These are phyloP conservation scores for Sphaerulina populicola DNA, from an alignment of 2,329 filamentous ascomycete genomes.

Conservation along the genomic window DNA sequence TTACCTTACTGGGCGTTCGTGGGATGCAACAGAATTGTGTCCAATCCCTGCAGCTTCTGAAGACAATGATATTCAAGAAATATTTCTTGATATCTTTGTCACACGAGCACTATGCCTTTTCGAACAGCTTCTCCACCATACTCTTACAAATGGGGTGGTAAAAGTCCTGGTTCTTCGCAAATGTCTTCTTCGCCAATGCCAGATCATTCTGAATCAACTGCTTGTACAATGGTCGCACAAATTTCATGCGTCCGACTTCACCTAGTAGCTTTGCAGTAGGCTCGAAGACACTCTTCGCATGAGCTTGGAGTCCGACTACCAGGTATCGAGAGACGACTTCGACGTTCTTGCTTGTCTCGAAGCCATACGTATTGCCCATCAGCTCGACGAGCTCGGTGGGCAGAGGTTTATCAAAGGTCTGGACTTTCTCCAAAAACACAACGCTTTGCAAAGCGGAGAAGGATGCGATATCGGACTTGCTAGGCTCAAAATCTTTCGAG, in stretches of 20 bases:
- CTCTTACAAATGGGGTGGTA: constrained; percentile 88
- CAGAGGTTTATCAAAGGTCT: constrained; percentile 58
- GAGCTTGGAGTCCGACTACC: constrained; percentile 66
- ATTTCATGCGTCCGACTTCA: constrained; percentile 90
- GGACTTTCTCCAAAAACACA: constrained; percentile 77
- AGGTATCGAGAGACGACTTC: constrained; percentile 78
- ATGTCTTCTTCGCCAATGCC: constrained; percentile 68
- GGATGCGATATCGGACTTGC: constrained; percentile 56
- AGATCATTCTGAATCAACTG: constrained; percentile 66
- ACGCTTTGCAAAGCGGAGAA: constrained; percentile 84
- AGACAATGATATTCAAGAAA: too few relatives aligned
- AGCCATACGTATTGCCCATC: constrained; percentile 67
- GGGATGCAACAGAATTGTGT: too few relatives aligned
- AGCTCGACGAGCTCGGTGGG: constrained; percentile 56
- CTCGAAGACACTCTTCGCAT: constrained; percentile 59
- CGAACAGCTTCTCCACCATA: constrained; percentile 65
- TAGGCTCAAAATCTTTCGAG: constrained; percentile 49
- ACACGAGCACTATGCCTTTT: constrained; percentile 13
- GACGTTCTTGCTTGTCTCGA: constrained; percentile 68
- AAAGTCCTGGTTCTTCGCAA: constrained; percentile 79
- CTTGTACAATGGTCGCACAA: constrained; percentile 77
- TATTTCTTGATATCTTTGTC: not conserved
- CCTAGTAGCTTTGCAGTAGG: constrained; percentile 68
- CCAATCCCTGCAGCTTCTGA: too few relatives aligned
- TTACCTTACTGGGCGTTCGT: too few relatives aligned